A percentile compares a stretch with the other conserved stretches of the same genome.
Evolutionary conservation across 495 filamentous ascomycete species (phyloP).

Genomic region (Cudoniella acicularis): DNA sequence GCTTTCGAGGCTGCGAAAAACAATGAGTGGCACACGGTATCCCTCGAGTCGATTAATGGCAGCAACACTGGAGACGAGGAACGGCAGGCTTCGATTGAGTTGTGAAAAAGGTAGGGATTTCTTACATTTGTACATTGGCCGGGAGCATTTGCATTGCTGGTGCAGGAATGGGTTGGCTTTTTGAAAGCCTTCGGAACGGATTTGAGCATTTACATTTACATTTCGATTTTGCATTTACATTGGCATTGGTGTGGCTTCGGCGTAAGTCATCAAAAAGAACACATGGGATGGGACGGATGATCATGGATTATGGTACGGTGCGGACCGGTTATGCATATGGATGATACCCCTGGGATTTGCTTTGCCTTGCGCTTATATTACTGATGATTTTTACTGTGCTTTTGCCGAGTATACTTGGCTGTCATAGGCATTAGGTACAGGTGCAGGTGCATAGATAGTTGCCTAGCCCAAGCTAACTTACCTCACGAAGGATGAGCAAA

Average conservation of each 20-base stretch:
- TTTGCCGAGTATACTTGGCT: no score
- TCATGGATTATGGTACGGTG: background rate
- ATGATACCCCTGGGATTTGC: conserved; percentile 15
- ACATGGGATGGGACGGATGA: background rate
- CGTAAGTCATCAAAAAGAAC: background rate
- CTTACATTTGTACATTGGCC: background rate
- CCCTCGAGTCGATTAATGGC: conserved; percentile 43
- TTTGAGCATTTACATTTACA: background rate
- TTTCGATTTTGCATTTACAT: background rate
- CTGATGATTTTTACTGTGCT: no score
- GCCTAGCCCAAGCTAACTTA: no score
- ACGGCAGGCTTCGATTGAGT: background rate
- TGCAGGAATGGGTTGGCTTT: no score
- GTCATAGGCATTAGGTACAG: no score
- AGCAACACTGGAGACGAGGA: background rate
- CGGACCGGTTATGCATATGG: background rate
- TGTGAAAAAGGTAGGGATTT: background rate
- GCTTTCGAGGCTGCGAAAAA: conserved; percentile 6
- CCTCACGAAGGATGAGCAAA: no score
- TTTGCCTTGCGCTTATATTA: background rate
- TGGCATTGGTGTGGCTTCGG: background rate
- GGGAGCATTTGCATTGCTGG: no score
- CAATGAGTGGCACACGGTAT: conserved; percentile 38
- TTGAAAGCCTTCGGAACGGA: no score
- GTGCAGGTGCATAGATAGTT: no score